Evolutionary conservation across 805 yeast genomes (phyloP).

Genomic region (Monosporozyma servazzii): DNA sequence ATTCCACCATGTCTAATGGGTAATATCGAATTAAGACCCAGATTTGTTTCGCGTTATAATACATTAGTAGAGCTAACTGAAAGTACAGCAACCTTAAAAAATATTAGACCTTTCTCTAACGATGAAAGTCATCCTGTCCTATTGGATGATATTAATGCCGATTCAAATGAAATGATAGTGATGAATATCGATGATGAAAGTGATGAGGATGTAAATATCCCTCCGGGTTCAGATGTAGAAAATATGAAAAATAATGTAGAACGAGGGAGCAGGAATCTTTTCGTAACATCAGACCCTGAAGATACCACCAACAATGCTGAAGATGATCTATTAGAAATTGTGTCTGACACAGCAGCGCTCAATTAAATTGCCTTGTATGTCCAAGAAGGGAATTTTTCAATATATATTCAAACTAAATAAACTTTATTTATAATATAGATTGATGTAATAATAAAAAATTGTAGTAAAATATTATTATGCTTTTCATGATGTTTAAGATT

Average conservation of each 20-base stretch:
- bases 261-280: background rate
- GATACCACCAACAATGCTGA: slow-evolving; percentile 6
- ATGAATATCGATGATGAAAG: slow-evolving; percentile 22
- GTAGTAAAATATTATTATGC: background rate
- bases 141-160: slow-evolving; percentile 19
- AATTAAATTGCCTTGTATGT: background rate
- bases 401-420: background rate
- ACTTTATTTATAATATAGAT: background rate
- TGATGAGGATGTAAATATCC: slow-evolving; percentile 14
- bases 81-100: slow-evolving; percentile 24
- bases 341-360: slow-evolving; percentile 4
- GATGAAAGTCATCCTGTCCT: slow-evolving; percentile 26
- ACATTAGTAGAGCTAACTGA: slow-evolving; percentile 29
- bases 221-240: background rate
- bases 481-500: no score
- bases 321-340: slow-evolving; percentile 14
- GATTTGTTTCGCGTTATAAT: slow-evolving; percentile 30
- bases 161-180: slow-evolving; percentile 11
- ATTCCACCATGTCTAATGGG: slow-evolving; percentile 16
- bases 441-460: background rate
- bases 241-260: background rate
- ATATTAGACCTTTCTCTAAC: slow-evolving; percentile 26
- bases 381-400: background rate
- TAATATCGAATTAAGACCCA: slow-evolving; percentile 15
- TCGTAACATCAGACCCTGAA: background rate